These are phyloP conservation scores for Aspergillus udagawae DNA, from an alignment of 2,329 filamentous ascomycete species.

Conservation along the genomic window DNA sequence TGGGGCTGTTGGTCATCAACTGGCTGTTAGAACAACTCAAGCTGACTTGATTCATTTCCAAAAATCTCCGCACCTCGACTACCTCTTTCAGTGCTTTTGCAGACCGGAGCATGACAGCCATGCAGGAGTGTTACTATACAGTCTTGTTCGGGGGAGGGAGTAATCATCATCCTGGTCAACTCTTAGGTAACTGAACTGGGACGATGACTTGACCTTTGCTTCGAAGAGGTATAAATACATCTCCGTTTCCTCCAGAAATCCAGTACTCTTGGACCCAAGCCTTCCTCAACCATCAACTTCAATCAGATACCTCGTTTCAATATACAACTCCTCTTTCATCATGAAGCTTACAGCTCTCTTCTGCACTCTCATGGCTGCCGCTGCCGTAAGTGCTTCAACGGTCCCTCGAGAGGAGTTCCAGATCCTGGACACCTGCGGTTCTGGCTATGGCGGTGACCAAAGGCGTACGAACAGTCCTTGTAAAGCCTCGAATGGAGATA, in stretches of 20 bases:
- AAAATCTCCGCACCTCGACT: neutral
- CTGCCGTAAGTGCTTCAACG: neutral
- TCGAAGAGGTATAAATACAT: neutral
- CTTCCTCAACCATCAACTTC: neutral
- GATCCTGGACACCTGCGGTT: slow-evolving; percentile 5
- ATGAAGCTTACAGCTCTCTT: neutral
- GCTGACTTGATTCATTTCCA: neutral
- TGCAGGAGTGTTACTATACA: neutral
- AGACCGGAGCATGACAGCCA: neutral
- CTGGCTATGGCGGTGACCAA: slow-evolving; percentile 6
- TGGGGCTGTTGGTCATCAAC: neutral
- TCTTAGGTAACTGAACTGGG: neutral
- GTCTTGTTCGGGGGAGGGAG: neutral
- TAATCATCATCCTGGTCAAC: neutral
- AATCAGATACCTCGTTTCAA: neutral
- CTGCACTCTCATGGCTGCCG: neutral
- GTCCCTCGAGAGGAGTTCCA: neutral
- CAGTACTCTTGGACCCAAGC: neutral
- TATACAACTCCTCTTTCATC: neutral
- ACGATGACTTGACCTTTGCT: neutral
- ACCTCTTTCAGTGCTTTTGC: neutral
- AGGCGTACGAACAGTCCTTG: slow-evolving; percentile 12
- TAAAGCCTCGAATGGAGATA: slow-evolving; percentile 6
- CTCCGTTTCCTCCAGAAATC: neutral
- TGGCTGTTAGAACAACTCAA: neutral